Conservation (phyloP, 1,284 basidiomycete genomes). For the Apiotrichum laibachii region DNA sequence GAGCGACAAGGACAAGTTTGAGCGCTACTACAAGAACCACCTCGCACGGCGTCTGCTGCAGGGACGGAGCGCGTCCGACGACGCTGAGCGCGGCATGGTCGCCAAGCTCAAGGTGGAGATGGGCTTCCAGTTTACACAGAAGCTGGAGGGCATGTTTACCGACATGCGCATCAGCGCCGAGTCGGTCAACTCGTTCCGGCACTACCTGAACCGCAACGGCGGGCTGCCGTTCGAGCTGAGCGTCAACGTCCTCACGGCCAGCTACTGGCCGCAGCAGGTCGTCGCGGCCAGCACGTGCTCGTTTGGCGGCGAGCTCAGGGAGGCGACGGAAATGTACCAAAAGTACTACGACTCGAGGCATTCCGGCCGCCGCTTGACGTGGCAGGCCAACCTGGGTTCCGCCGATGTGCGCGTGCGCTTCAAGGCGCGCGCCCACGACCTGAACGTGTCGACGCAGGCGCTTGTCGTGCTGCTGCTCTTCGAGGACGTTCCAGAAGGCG, state of each 20-base stretch:
- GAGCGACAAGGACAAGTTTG: conserved; percentile 95
- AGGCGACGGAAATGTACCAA: conserved; percentile 74
- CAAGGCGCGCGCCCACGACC: conserved; percentile 75
- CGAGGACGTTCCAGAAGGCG: conserved; percentile 65
- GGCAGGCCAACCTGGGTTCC: conserved; percentile 89
- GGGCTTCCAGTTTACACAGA: conserved; percentile 96
- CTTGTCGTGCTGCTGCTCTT: conserved; percentile 87
- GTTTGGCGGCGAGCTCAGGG: conserved; percentile 64
- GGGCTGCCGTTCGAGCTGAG: conserved; percentile 70
- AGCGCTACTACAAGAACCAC: conserved; percentile 96
- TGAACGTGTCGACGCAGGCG: conserved; percentile 90
- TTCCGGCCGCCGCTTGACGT: conserved; percentile 83
- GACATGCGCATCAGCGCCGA: conserved; percentile 92
- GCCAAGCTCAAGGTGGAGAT: conserved; percentile 92
- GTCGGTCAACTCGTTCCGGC: conserved; percentile 68
- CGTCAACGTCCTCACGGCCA: conserved; percentile 87
- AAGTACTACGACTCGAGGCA: conserved; percentile 86
- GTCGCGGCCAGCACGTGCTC: conserved; percentile 60
- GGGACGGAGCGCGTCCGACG: conserved; percentile 86
- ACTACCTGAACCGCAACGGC: conserved; percentile 32
- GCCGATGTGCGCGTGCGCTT: conserved; percentile 86
- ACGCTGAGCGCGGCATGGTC: conserved; percentile 96
- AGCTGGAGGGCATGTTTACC: conserved; percentile 98
- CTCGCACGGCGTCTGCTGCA: conserved; percentile 87
- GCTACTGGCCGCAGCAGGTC: conserved; percentile 77